Conservation (phyloP, 2,329 filamentous ascomycete species). For the Alternaria sp. region DNA sequence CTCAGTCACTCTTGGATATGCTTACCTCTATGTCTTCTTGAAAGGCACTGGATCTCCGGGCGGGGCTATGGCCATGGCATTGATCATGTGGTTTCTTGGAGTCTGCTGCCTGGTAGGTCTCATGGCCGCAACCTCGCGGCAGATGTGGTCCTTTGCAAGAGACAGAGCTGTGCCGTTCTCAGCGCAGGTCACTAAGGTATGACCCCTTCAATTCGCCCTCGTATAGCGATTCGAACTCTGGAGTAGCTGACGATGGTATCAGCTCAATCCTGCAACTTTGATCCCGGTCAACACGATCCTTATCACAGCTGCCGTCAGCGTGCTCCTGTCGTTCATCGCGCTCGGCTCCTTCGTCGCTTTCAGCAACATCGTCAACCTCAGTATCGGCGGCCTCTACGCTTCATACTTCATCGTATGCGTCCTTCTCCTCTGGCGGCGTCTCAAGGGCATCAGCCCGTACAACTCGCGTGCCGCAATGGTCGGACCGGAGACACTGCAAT, state of each 20-base stretch:
- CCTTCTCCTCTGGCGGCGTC: slow-evolving; percentile 11
- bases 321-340: slow-evolving; percentile 18
- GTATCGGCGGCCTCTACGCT: slow-evolving; percentile 16
- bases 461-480: background rate
- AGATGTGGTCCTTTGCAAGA: slow-evolving; percentile 26
- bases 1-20: background rate
- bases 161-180: slow-evolving; percentile 24
- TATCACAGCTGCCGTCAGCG: slow-evolving; percentile 2
- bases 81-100: slow-evolving; percentile 12
- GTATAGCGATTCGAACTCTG: no score
- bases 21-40: slow-evolving; percentile 4
- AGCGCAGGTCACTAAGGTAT: background rate
- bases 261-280: background rate
- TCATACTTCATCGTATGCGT: slow-evolving; percentile 15
- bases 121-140: slow-evolving; percentile 20
- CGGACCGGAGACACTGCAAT: background rate
- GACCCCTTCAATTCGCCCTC: no score
- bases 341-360: slow-evolving; percentile 18
- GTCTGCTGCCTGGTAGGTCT: slow-evolving; percentile 12
- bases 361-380: slow-evolving; percentile 13
- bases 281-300: slow-evolving; percentile 52
- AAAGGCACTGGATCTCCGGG: background rate
- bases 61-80: slow-evolving; percentile 10
- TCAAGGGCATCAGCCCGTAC: slow-evolving; percentile 5
- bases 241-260: no score